Conservation (phyloP, 352 stramenopile genomes). For the Pythium guiyangense region DNA sequence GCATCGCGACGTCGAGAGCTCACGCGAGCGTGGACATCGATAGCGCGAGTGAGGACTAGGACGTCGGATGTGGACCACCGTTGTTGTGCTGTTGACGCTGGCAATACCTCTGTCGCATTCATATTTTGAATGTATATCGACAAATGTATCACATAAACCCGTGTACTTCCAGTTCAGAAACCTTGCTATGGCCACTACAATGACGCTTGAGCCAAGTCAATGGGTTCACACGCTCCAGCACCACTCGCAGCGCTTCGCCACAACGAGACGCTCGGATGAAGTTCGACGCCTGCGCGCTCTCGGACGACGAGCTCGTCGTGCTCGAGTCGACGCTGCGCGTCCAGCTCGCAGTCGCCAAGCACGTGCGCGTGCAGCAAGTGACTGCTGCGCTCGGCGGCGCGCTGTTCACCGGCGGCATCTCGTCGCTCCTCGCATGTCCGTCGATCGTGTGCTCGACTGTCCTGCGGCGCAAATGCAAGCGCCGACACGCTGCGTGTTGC, state of each 20-base stretch:
- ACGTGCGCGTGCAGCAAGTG: slow-evolving; percentile 17
- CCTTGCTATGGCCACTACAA: background rate
- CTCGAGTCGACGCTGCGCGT: slow-evolving; percentile 27
- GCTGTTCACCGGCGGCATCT: slow-evolving; percentile 17
- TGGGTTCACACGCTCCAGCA: no score
- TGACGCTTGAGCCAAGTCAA: background rate
- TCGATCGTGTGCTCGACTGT: slow-evolving; percentile 20
- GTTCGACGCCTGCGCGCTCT: slow-evolving; percentile 13
- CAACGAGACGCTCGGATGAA: no score
- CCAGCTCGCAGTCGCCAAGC: slow-evolving; percentile 21
- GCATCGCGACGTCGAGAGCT: no score
- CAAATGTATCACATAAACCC: no score
- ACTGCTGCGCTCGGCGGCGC: slow-evolving; percentile 12
- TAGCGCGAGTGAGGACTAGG: no score
- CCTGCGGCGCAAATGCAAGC: slow-evolving; percentile 19
- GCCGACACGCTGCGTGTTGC: slow-evolving; percentile 11
- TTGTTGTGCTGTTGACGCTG: no score
- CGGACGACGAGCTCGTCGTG: slow-evolving; percentile 18
- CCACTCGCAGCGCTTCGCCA: no score
- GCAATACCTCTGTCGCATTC: no score
- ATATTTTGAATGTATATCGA: no score
- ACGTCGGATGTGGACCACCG: no score
- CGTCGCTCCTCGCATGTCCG: slow-evolving; percentile 15
- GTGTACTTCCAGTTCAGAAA: no score
- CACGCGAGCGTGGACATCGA: no score